Base-by-base conservation (phyloP, 1,139 yeast genomes). In the Suhomyces ambrosiae region DNA sequence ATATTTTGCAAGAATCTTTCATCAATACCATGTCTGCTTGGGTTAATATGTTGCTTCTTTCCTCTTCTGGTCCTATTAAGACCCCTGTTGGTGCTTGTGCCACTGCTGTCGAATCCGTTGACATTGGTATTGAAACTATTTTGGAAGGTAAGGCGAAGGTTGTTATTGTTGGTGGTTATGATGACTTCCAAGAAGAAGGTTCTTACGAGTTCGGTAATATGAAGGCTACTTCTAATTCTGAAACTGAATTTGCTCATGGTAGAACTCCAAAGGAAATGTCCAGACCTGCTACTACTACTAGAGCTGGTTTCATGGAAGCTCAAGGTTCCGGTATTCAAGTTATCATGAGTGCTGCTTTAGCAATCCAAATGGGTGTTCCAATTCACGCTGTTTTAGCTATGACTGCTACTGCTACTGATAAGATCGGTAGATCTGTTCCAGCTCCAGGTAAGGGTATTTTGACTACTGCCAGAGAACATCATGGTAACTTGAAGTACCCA, bases 81-180 rank as follows among this genome's bases (percentile, higher is more conserved):
- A 92, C 98, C 21, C 97, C 98, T 40, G 98, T 92, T 43, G 98
- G 96, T 73, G 98, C 98, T 33, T 92, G 98, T 77, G 98, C 98
- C 36, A 92, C 98, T 52, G 94, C 98, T 42, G 85, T 94, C 48
- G 98, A 92, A 74, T 92, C 98, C 46, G 88, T 94, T 52, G 98
- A 92, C 63, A 79, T 80, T 57, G 98, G 97, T 79, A 80, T 86
- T 53, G 98, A 92, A 71, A 86, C 96, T 38, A 89, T 92, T 55
- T 68, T 86, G 55, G 71, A 88, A 38, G 96, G 96, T 52, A 89
- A 90, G 69, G 98, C 98, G 43, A 89, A 88, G 79, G 80, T 92
- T 56, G 89, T 92, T 66, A 76, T 92, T 60, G 97, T 90, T 56
- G 98, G 98, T 78, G 98, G 98, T 71, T 89, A 87, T 63, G 98